A percentile compares a stretch with the other conserved stretches of the same genome.
phyloP scores from a whole-genome alignment of 2,329 filamentous ascomycete species.

The Neurospora crassa region DNA sequence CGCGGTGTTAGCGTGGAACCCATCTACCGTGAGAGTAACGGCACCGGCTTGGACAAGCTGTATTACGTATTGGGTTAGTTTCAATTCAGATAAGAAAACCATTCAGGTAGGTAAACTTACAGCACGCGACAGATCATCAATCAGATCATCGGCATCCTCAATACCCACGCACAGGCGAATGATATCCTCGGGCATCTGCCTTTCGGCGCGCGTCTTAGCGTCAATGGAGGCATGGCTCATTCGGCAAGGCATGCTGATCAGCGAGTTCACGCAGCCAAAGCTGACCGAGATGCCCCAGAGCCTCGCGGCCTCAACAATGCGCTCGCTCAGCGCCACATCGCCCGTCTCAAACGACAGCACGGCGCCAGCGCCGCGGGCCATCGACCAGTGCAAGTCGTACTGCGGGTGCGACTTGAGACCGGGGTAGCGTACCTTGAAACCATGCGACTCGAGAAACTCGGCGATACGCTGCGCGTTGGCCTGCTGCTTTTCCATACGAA shows the following conservation, averaged over 20 bases:
- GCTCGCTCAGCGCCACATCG: slow-evolving; percentile 70
- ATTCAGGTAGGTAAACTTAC: slow-evolving; percentile 44
- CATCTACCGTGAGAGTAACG: slow-evolving; percentile 75
- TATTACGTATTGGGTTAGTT: slow-evolving; percentile 4
- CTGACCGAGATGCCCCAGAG: slow-evolving; percentile 95
- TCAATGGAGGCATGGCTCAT: slow-evolving; percentile 99
- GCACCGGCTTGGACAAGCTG: slow-evolving; percentile 90
- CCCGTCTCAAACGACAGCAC: slow-evolving; percentile 96
- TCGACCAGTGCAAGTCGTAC: slow-evolving; percentile 91
- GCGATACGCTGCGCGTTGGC: slow-evolving; percentile 84
- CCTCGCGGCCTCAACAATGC: slow-evolving; percentile 86
- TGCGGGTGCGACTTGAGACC: slow-evolving; percentile 92
- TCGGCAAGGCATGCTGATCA: slow-evolving; percentile 98
- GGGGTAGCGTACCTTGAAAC: slow-evolving; percentile 92
- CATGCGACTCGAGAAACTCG: slow-evolving; percentile 79
- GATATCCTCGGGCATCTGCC: slow-evolving; percentile 92
- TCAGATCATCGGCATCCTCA: slow-evolving; percentile 82
- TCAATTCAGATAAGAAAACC: neutral
- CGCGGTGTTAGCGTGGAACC: slow-evolving; percentile 53
- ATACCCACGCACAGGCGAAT: slow-evolving; percentile 95
- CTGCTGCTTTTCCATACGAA: slow-evolving; percentile 98
- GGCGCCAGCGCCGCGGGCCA: slow-evolving; percentile 87
- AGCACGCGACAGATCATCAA: slow-evolving; percentile 85
- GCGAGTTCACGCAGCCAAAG: slow-evolving; percentile 94
- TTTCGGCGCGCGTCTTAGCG: slow-evolving; percentile 79